Evolutionary conservation across 768 basidiomycete species (phyloP), one percentile per base, ranked within the genome.

Genomic region (Phlebiopsis flavidoalba): DNA sequence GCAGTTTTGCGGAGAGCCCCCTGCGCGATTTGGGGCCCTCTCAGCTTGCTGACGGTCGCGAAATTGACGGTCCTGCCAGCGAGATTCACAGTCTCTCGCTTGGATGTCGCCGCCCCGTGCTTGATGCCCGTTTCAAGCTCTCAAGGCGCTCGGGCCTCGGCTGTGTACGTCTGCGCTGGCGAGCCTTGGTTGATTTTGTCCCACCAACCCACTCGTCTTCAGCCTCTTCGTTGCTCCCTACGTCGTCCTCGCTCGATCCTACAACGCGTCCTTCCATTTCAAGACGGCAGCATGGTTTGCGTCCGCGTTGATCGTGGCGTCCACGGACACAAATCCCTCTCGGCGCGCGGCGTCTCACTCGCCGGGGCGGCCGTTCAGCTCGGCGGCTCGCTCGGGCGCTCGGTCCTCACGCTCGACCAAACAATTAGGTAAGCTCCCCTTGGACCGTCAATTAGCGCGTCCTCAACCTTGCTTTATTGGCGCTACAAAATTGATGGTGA

Each of bases 11-110:
- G 22, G 21, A n/a, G 45, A n/a, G n/a, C 3, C 3, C 21, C 35
- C 54, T 14, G 33, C 54, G 15, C 47, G 10, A 31, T 21, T 24
- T 15, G 8, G 40, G 19, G 40, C 12, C 37, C 1, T 8, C 43
- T 37, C 56, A 57, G 56, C 56, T 57, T 12, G 22, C 15, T 51
- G 40, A 19, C 8, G 11, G 22, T 46, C 22, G 22, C 37, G 17
- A 56, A 40, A 57, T 57, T 43, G n/a, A 46, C 56, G 43, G 56
- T 57, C 56, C 56, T 31, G 40, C 26, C 43, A 31, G 26, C 40
- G 40, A 36, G n/a, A n/a, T 57, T 57, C 46, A 46, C 56, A 43
- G 37, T 43, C 56, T 51, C 50, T 51, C 21, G 50, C 50, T 24
- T 24, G 50, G 50, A 31, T 10, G 21, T 26, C 21, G 50, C 50